Conservation (phyloP, 1,284 basidiomycete genomes). For the Cutaneotrichosporon sp. region DNA sequence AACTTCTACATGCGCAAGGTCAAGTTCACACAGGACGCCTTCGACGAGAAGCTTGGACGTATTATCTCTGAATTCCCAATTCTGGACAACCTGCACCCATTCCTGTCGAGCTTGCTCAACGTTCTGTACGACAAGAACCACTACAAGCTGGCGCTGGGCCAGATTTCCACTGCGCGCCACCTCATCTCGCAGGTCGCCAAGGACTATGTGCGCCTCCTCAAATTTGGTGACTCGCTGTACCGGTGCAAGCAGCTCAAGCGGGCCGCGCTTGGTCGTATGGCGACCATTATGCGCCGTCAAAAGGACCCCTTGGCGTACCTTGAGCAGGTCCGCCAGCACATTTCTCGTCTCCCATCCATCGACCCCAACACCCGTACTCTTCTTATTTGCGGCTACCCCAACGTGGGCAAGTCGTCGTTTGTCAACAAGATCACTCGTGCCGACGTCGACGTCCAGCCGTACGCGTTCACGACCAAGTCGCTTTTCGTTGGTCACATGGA, state of each 20-base stretch:
- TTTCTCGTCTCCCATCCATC: slow-evolving; percentile 90
- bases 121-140: slow-evolving; percentile 98
- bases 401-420: slow-evolving; percentile 95
- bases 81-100: slow-evolving; percentile 93
- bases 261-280: slow-evolving; percentile 93
- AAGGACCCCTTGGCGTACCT: slow-evolving; percentile 94
- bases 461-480: slow-evolving; percentile 95
- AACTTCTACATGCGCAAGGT: slow-evolving; percentile 96
- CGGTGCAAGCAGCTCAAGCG: slow-evolving; percentile 94
- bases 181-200: slow-evolving; percentile 92
- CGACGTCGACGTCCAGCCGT: slow-evolving; percentile 95
- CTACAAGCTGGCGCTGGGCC: slow-evolving; percentile 93
- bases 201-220: slow-evolving; percentile 88
- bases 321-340: slow-evolving; percentile 95
- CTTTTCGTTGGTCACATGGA: slow-evolving; percentile 95
- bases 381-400: slow-evolving; percentile 92
- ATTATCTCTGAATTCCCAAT: slow-evolving; percentile 96
- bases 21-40: slow-evolving; percentile 97
- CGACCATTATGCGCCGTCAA: slow-evolving; percentile 92
- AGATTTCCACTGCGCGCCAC: slow-evolving; percentile 86
- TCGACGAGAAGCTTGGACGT: slow-evolving; percentile 90
- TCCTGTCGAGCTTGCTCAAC: slow-evolving; percentile 87
- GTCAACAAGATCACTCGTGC: slow-evolving; percentile 97
- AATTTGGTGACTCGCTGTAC: slow-evolving; percentile 93
- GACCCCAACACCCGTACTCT: slow-evolving; percentile 91